Evolutionary conservation across 352 stramenopile genomes (phyloP).

Genomic region (Globisporangium cederbergense): DNA sequence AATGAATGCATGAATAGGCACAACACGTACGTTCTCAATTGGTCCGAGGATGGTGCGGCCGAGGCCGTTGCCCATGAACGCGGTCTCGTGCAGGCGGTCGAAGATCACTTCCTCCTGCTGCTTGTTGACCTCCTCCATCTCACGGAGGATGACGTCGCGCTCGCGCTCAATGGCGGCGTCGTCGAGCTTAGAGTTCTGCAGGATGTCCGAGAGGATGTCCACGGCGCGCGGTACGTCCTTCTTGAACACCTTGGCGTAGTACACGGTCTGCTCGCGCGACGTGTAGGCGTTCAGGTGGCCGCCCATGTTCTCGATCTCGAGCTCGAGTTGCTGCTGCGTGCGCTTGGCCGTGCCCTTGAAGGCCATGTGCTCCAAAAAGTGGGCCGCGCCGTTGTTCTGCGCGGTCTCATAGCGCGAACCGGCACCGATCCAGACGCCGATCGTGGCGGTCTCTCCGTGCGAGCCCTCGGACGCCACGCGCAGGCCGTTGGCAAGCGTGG

Average conservation of each 20-base stretch:
- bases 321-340: constrained; percentile 98
- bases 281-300: constrained; percentile 99
- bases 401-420: constrained; percentile 98
- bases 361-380: constrained; percentile 99
- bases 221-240: constrained; percentile 96
- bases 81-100: constrained; percentile 98
- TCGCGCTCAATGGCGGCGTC: constrained; percentile 95
- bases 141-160: constrained; percentile 98
- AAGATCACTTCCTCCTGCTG: constrained; percentile 98
- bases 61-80: constrained; percentile 96
- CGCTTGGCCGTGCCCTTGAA: constrained; percentile 99
- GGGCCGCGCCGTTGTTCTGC: constrained; percentile 98
- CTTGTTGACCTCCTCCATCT: constrained; percentile 99
- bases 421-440: constrained; percentile 97
- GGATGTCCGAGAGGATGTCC: constrained; percentile 99
- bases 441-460: constrained; percentile 97
- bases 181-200: constrained; percentile 98
- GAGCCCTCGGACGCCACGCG: constrained; percentile 97
- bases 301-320: constrained; percentile 99
- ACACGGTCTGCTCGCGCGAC: constrained; percentile 99
- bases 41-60: constrained; percentile 99
- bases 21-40: constrained; percentile 95
- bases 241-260: constrained; percentile 99
- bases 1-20: neutral
- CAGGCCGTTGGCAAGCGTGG: constrained; percentile 94